Evolutionary conservation across 371 early-diverging fungal genomes (phyloP).

Genomic region (Cladochytrium tenue): DNA sequence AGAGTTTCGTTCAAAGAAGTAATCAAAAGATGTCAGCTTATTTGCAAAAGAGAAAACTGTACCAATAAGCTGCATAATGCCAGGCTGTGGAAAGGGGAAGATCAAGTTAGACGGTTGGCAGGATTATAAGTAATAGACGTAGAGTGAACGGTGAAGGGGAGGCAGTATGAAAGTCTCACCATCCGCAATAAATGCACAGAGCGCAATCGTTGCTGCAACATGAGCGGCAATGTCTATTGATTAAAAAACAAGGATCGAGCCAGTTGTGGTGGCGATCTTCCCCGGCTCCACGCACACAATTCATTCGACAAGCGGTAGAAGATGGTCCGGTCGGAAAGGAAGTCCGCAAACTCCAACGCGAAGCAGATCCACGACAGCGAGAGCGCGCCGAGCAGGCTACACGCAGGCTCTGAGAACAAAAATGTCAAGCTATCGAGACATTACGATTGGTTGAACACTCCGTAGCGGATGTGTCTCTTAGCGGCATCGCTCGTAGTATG

Average conservation of each 20-base stretch:
- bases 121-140: no score
- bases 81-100: constrained; percentile 26
- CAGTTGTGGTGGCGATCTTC: background rate
- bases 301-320: constrained; percentile 31
- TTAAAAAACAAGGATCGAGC: no score
- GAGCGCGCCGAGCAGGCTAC: constrained; percentile 36
- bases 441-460: constrained; percentile 32
- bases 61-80: constrained; percentile 41
- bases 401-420: no score
- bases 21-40: constrained; percentile 13
- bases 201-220: constrained; percentile 27
- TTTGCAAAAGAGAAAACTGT: constrained; percentile 45
- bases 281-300: constrained; percentile 24
- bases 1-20: background rate
- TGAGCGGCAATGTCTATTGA: constrained; percentile 29
- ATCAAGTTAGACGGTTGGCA: background rate
- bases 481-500: constrained; percentile 34
- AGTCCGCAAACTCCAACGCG: constrained; percentile 33
- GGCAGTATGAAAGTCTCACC: no score
- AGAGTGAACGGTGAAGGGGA: no score
- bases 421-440: background rate
- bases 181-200: constrained; percentile 28
- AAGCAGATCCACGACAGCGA: constrained; percentile 42
- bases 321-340: constrained; percentile 36
- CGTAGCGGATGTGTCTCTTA: constrained; percentile 27